A percentile compares a stretch with the other conserved stretches of the same genome.
Conservation (phyloP, 805 yeast species). For the Metschnikowia reukaufii region DNA sequence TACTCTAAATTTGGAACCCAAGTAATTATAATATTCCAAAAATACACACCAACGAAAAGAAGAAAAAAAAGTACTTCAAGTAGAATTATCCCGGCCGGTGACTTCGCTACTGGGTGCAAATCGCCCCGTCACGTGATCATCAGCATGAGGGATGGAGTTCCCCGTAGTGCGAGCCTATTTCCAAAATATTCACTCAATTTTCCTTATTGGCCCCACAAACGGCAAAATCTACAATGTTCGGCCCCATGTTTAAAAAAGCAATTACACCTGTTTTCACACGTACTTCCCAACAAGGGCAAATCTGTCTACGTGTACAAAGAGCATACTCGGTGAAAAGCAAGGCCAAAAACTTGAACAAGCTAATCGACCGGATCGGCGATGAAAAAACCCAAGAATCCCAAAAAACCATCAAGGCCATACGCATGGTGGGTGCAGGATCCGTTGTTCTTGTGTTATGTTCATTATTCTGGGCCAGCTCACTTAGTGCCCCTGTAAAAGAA, state of each 20-base stretch:
- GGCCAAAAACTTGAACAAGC: slow-evolving; percentile 23
- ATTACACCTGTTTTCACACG: not conserved
- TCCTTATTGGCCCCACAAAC: too few species aligned
- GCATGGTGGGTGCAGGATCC: slow-evolving; percentile 21
- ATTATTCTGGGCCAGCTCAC: slow-evolving; percentile 20
- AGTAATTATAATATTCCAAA: too few species aligned
- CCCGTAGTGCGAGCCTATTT: too few species aligned
- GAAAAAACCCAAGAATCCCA: slow-evolving; percentile 33
- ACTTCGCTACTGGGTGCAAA: not conserved
- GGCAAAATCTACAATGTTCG: not conserved
- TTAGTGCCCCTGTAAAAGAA: slow-evolving; percentile 18
- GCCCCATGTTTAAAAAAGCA: not conserved
- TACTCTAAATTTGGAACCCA: too few species aligned
- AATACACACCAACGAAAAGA: too few species aligned
- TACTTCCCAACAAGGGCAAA: not conserved
- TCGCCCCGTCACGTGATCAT: not conserved
- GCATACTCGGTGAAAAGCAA: slow-evolving; percentile 12
- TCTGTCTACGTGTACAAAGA: not conserved
- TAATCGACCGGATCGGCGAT: slow-evolving; percentile 33
- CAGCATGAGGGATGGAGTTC: too few species aligned
- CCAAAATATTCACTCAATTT: too few species aligned
- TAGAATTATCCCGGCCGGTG: too few species aligned
- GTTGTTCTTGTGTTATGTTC: slow-evolving; percentile 19
- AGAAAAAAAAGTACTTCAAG: too few species aligned
- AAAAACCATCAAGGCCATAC: slow-evolving; percentile 25